A percentile compares a stretch with the other conserved stretches of the same genome.
Evolutionary conservation across 1,139 yeast species (phyloP).

Genomic region (Zygoascus meyerae): DNA sequence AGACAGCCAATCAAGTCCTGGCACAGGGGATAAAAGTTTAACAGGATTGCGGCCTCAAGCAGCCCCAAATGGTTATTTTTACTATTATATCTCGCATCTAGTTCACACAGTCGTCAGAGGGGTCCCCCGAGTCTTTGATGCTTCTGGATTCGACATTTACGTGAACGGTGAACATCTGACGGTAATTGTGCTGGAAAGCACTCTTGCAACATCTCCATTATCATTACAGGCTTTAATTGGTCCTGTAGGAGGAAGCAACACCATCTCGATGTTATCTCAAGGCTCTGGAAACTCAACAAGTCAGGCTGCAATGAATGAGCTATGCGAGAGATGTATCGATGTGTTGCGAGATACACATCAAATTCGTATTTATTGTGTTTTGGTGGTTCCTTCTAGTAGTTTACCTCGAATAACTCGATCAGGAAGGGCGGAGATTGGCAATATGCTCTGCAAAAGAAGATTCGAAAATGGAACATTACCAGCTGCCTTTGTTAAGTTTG

Average conservation of each 20-base stretch:
- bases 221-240: conserved; percentile 7
- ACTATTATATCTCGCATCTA: conserved; percentile 82
- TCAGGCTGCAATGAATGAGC: conserved; percentile 52
- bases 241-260: not conserved
- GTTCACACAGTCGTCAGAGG: conserved; percentile 74
- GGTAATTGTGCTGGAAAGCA: conserved; percentile 81
- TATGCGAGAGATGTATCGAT: conserved; percentile 71
- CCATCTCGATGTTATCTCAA: conserved; percentile 1
- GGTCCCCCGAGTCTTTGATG: conserved; percentile 78
- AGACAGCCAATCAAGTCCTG: not conserved
- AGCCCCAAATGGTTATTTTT: conserved; percentile 37
- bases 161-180: conserved; percentile 83
- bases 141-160: conserved; percentile 84
- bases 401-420: conserved; percentile 78
- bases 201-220: conserved; percentile 46
- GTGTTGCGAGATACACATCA: conserved; percentile 64
- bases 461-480: conserved; percentile 71
- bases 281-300: conserved; percentile 11
- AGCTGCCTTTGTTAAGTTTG: conserved; percentile 78
- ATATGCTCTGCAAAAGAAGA: conserved; percentile 79
- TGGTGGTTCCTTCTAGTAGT: conserved; percentile 75
- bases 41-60: not conserved
- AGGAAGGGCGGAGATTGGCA: conserved; percentile 89
- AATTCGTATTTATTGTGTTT: conserved; percentile 73
- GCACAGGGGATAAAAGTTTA: not conserved